These are phyloP conservation scores for Dendryphion nanum DNA, from an alignment of 2,329 filamentous ascomycete genomes.

Conservation along the genomic window DNA sequence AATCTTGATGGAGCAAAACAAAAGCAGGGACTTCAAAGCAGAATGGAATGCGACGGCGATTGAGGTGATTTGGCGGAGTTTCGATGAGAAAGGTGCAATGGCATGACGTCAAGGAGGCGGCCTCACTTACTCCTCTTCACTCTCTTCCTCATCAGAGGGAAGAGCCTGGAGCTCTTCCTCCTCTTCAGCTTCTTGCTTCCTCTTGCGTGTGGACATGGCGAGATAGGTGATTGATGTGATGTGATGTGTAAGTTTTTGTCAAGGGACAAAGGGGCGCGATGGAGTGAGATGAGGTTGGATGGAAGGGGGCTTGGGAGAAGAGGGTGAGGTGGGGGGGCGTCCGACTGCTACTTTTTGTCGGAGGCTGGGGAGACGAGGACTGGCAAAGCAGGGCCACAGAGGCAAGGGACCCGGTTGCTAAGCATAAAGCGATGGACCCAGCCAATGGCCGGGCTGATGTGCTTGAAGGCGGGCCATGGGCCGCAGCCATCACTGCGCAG, in stretches of 20 bases:
- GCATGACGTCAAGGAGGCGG: slow-evolving; percentile 39
- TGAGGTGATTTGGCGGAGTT: slow-evolving; percentile 13
- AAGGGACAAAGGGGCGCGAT: slow-evolving; percentile 2
- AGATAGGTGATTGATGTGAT: slow-evolving; percentile 4
- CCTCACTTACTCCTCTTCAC: slow-evolving; percentile 44
- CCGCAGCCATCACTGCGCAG: slow-evolving; percentile 11
- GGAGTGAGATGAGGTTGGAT: slow-evolving; percentile 17
- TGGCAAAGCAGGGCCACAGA: slow-evolving; percentile 8
- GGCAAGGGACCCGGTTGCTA: slow-evolving; percentile 30
- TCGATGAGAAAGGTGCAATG: slow-evolving; percentile 19
- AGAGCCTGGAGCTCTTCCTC: slow-evolving; percentile 46
- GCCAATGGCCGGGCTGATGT: slow-evolving; percentile 22
- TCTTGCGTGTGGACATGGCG: slow-evolving; percentile 45
- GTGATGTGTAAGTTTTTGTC: not conserved
- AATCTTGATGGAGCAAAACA: not conserved
- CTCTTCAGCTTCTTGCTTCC: slow-evolving; percentile 43
- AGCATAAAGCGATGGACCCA: slow-evolving; percentile 17
- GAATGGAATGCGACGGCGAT: slow-evolving; percentile 19
- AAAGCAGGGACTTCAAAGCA: slow-evolving; percentile 6
- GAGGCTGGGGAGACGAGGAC: slow-evolving; percentile 8
- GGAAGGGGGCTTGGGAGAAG: slow-evolving; percentile 6
- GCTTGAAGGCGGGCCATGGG: slow-evolving; percentile 1
- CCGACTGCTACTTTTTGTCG: slow-evolving; percentile 22
- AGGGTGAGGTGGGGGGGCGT: slow-evolving; percentile 27
- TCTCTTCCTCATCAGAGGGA: slow-evolving; percentile 43